A percentile compares a stretch with the other conserved stretches of the same genome.
phyloP scores from a whole-genome alignment of 2,329 filamentous ascomycete genomes.

The Curvularia hawaiiensis region DNA sequence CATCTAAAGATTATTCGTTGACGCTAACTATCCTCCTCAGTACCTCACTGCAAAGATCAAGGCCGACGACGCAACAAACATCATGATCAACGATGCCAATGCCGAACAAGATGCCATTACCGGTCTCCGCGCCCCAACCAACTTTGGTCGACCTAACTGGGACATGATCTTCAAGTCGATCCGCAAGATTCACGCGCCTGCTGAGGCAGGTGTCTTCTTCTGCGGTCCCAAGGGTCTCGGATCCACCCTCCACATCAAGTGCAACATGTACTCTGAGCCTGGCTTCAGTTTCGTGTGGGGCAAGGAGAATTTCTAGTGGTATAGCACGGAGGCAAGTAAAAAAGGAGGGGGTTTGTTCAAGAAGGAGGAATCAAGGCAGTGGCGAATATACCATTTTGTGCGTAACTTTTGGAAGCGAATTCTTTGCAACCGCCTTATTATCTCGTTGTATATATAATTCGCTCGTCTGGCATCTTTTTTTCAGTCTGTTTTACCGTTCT shows the following conservation, averaged over 20 bases:
- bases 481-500: not conserved
- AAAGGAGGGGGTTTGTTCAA: not conserved
- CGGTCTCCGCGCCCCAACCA: conserved; percentile 79
- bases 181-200: conserved; percentile 65
- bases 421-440: conserved; percentile 16
- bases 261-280: conserved; percentile 86
- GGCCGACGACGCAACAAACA: conserved; percentile 83
- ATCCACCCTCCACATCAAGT: conserved; percentile 78
- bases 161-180: conserved; percentile 88
- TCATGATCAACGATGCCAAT: conserved; percentile 90
- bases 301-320: conserved; percentile 68
- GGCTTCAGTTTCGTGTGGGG: conserved; percentile 72
- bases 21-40: conserved; percentile 38
- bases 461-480: conserved; percentile 4
- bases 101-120: conserved; percentile 85
- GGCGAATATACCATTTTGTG: conserved; percentile 17
- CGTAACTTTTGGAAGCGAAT: conserved; percentile 17
- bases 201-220: conserved; percentile 64
- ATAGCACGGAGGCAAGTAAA: not conserved
- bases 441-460: conserved; percentile 23
- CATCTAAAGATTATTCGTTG: not conserved
- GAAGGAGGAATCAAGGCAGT: not conserved
- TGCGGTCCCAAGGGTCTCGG: conserved; percentile 82
- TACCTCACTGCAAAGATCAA: conserved; percentile 89
- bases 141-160: conserved; percentile 88